Base-by-base conservation (phyloP, 2,329 filamentous ascomycete species). In the Neoarthrinium moseri region DNA sequence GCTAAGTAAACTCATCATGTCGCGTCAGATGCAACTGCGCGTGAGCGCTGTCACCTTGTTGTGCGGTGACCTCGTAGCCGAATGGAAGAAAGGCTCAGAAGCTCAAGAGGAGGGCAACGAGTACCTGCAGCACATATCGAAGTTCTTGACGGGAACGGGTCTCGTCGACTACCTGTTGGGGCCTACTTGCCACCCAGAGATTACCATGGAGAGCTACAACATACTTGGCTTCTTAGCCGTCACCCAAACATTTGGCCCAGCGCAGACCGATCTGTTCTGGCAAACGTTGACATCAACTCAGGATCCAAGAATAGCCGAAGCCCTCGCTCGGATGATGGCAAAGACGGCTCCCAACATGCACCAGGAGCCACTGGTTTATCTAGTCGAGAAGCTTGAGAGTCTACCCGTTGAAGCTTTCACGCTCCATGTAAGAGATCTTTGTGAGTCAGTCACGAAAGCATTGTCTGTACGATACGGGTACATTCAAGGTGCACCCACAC, bases 1-100 rank as follows among this genome's bases (percentile, higher is more conserved):
- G 2, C 71, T 88, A 42, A 82, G 81, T 56, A 86, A 81, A 54
- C 83, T 92, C 54, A 84, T 96, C 43, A 83, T 80, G 58, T 92
- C 89, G 47, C 86, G 88, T 27, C 89, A 92, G 58, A 96, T 97
- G 90, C 89, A 95, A 59, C 74, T 96, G 29, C 85, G 92, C 29
- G 87, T 95, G 11, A 78, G 82, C 61, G 90, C 89, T 17, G 84
- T 92, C 40, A 79, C 82, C n/a, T 73, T 72, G 17, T 86, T 96
- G 79, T 87, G 88, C 53, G 62, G 60, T 7, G 83, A 89, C 23
- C 74, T 96, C 27, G 78, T 95, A 7, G 60, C 65, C 0, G 72
- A 89, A 20, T 94, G 84, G 75, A 79, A 76, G 46, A 72, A 71
- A 7, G 72, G n/a, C 78, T 52, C 74, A 74, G n/a, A 75, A 77